A percentile compares a stretch with the other conserved stretches of the same genome.
Evolutionary conservation across 148 eudicot genomes (phyloP).

Genomic region (Suaeda aralocaspica): DNA sequence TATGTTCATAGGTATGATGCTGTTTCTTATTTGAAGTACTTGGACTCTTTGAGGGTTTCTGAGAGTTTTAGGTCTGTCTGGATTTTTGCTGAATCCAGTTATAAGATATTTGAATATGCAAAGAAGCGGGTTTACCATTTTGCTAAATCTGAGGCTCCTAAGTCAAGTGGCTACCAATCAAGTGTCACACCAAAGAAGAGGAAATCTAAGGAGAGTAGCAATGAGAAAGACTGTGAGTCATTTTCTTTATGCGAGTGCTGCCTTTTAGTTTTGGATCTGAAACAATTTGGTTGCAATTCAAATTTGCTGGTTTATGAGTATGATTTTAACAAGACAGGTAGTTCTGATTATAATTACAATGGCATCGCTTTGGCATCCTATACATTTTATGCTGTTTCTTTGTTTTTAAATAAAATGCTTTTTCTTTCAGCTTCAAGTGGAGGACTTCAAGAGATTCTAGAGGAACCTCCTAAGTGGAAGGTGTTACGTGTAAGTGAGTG

Average conservation of each 20-base stretch:
- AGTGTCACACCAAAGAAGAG: constrained; percentile 55
- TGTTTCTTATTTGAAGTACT: constrained; percentile 92
- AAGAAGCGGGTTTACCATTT: constrained; percentile 88
- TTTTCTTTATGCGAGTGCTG: no score
- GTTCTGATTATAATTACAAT: neutral
- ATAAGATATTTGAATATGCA: constrained; percentile 92
- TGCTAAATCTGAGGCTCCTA: constrained; percentile 45
- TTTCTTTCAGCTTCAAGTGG: constrained; percentile 34
- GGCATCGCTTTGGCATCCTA: neutral
- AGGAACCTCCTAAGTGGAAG: constrained; percentile 98
- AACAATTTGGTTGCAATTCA: neutral
- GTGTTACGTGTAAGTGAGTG: constrained; percentile 99
- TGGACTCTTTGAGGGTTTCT: constrained; percentile 95
- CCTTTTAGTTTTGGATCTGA: neutral
- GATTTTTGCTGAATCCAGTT: constrained; percentile 97
- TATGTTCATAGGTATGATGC: constrained; percentile 78
- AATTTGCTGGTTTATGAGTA: neutral
- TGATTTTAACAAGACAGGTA: neutral
- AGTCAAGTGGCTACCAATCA: constrained; percentile 37
- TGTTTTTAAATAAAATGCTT: constrained; percentile 29
- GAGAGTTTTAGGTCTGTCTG: constrained; percentile 99
- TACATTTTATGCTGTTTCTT: constrained; percentile 13
- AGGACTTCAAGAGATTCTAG: constrained; percentile 75
- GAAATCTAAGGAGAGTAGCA: constrained; percentile 39
- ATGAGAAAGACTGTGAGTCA: constrained; percentile 47